Evolutionary conservation across 257 asterid genomes (phyloP).

Genomic region (Capsicum chinense): DNA sequence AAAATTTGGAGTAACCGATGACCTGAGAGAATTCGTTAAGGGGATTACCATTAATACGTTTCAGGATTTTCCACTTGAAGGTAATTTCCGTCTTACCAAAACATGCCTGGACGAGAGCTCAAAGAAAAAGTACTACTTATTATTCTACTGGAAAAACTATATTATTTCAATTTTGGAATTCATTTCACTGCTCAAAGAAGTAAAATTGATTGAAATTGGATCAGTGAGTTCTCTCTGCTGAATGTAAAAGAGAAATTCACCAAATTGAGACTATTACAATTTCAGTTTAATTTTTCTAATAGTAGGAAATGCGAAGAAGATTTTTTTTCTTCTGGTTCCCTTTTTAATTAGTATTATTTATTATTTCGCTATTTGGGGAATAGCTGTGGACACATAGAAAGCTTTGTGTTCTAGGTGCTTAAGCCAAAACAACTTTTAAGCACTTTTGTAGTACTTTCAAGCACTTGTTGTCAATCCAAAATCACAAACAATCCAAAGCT

Average conservation of each 20-base stretch:
- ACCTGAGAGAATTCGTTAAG: slow-evolving; percentile 77
- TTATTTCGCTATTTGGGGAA: neutral
- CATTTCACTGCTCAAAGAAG: neutral
- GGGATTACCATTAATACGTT: slow-evolving; percentile 73
- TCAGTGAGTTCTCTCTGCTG: neutral
- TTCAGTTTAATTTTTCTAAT: neutral
- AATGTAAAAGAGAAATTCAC: neutral
- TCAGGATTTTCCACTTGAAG: slow-evolving; percentile 86
- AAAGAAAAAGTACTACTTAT: neutral
- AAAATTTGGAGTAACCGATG: slow-evolving; percentile 80
- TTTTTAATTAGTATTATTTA: neutral
- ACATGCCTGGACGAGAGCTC: neutral
- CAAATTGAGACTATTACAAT: neutral
- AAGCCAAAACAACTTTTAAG: too few species aligned
- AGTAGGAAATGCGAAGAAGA: neutral
- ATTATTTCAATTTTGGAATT: slow-evolving; percentile 5
- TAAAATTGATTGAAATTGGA: neutral
- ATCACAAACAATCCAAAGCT: too few species aligned
- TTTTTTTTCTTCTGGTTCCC: too few species aligned
- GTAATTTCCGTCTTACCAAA: slow-evolving; percentile 33
- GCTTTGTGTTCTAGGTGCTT: neutral
- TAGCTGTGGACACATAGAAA: neutral
- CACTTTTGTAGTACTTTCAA: too few species aligned
- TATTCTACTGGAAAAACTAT: neutral
- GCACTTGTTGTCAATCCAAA: too few species aligned